Evolutionary conservation across 1,139 yeast genomes (phyloP).

Genomic region (Zygotorulaspora mrakii): DNA sequence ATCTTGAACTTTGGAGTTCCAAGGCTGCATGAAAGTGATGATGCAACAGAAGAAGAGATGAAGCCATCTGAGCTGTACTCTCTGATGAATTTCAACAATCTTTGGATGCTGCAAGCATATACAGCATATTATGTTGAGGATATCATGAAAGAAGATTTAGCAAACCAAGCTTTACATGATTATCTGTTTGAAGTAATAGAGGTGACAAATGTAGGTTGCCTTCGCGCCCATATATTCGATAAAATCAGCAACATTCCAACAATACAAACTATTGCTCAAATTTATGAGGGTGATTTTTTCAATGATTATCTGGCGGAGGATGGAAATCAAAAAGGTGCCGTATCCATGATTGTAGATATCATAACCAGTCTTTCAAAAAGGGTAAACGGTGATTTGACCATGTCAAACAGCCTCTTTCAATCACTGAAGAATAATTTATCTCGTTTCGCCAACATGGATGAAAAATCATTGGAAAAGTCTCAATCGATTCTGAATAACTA

Average conservation of each 20-base stretch:
- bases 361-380: conserved; percentile 27
- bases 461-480: conserved; percentile 11
- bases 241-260: conserved; percentile 19
- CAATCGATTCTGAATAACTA: conserved; percentile 25
- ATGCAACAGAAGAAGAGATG: conserved; percentile 10
- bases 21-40: conserved; percentile 12
- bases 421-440: conserved; percentile 18
- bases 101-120: conserved; percentile 34
- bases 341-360: conserved; percentile 26
- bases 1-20: conserved; percentile 21
- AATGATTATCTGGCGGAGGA: conserved; percentile 17
- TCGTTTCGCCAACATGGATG: conserved; percentile 16
- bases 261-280: conserved; percentile 20
- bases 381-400: conserved; percentile 16
- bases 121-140: conserved; percentile 24
- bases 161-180: conserved; percentile 9
- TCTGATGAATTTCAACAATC: conserved; percentile 31
- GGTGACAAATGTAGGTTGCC: conserved; percentile 22
- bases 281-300: conserved; percentile 30
- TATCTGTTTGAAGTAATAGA: conserved; percentile 27
- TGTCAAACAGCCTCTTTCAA: conserved; percentile 19
- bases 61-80: conserved; percentile 16
- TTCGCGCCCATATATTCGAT: conserved; percentile 32
- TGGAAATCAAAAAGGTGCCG: conserved; percentile 13
- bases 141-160: conserved; percentile 5